These are phyloP conservation scores for Colletotrichum caudatum DNA, from an alignment of 2,329 filamentous ascomycete genomes.

Conservation along the genomic window DNA sequence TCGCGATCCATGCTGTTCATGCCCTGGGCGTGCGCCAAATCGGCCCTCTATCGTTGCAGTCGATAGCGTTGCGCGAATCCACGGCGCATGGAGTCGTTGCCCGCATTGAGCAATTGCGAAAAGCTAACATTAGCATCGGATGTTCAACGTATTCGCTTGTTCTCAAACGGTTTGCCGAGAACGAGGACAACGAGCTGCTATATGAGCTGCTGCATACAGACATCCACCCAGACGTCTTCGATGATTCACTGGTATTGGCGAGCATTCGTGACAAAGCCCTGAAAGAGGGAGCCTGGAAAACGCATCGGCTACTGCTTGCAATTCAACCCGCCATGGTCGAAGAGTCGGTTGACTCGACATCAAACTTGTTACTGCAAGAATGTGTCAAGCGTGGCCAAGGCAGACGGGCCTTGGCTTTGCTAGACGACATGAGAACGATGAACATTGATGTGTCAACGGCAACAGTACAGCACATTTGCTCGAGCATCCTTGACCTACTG, in stretches of 20 bases:
- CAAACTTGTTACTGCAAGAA: slow-evolving; percentile 52
- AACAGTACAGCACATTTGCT: slow-evolving; percentile 32
- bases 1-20: slow-evolving; percentile 76
- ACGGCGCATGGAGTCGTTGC: slow-evolving; percentile 66
- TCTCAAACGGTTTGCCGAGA: slow-evolving; percentile 71
- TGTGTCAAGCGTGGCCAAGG: slow-evolving; percentile 48
- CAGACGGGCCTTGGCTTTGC: slow-evolving; percentile 48
- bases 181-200: slow-evolving; percentile 65
- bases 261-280: slow-evolving; percentile 53
- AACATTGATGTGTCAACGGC: slow-evolving; percentile 47
- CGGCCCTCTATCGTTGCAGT: slow-evolving; percentile 81
- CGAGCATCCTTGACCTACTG: slow-evolving; percentile 27
- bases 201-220: slow-evolving; percentile 60
- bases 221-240: slow-evolving; percentile 68
- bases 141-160: slow-evolving; percentile 74
- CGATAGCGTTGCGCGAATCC: slow-evolving; percentile 76
- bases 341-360: slow-evolving; percentile 46
- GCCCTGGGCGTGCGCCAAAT: slow-evolving; percentile 79
- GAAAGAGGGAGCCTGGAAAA: slow-evolving; percentile 55
- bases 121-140: slow-evolving; percentile 72
- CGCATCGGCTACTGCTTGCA: slow-evolving; percentile 58
- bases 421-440: slow-evolving; percentile 54
- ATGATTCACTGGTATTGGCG: slow-evolving; percentile 57
- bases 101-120: slow-evolving; percentile 71
- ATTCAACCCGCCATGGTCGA: slow-evolving; percentile 54